These are phyloP conservation scores for Vaccinium vitisidaea DNA, from an alignment of 148 eudicot genomes.

Conservation along the genomic window DNA sequence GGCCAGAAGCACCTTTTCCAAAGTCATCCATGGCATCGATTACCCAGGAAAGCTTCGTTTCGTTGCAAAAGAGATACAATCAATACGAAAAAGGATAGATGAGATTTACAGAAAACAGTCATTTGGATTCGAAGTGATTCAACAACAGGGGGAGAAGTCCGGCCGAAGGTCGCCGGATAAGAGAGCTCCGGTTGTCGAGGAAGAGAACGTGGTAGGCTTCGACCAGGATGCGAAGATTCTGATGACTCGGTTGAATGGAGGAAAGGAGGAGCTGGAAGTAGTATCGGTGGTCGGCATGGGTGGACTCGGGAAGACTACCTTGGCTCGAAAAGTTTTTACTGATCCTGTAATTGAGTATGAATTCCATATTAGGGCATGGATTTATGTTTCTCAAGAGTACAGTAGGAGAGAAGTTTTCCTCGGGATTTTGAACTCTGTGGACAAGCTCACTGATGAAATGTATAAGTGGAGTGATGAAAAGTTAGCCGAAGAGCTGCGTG, in stretches of 20 bases:
- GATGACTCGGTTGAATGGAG: constrained; percentile 20
- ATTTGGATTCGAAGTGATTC: constrained; percentile 22
- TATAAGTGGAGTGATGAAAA: neutral
- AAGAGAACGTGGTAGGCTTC: constrained; percentile 44
- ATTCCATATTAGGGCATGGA: constrained; percentile 30
- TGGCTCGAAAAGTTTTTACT: constrained; percentile 34
- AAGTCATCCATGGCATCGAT: constrained; percentile 11
- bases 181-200: constrained; percentile 22
- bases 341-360: constrained; percentile 20
- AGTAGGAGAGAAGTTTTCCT: constrained; percentile 17
- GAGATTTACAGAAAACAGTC: constrained; percentile 23
- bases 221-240: constrained; percentile 31
- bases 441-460: neutral
- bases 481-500: constrained; percentile 16
- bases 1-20: constrained; percentile 17
- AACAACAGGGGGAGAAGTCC: constrained; percentile 14
- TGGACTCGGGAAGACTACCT: constrained; percentile 38
- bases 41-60: constrained; percentile 14
- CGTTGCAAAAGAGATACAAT: constrained; percentile 24
- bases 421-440: constrained; percentile 9
- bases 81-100: constrained; percentile 19
- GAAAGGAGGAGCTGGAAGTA: constrained; percentile 19
- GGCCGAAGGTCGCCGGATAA: neutral
- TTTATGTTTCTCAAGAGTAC: constrained; percentile 35
- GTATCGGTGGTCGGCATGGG: constrained; percentile 42